Evolutionary conservation across 495 filamentous ascomycete genomes (phyloP).

Genomic region (Talaromyces ruber): DNA sequence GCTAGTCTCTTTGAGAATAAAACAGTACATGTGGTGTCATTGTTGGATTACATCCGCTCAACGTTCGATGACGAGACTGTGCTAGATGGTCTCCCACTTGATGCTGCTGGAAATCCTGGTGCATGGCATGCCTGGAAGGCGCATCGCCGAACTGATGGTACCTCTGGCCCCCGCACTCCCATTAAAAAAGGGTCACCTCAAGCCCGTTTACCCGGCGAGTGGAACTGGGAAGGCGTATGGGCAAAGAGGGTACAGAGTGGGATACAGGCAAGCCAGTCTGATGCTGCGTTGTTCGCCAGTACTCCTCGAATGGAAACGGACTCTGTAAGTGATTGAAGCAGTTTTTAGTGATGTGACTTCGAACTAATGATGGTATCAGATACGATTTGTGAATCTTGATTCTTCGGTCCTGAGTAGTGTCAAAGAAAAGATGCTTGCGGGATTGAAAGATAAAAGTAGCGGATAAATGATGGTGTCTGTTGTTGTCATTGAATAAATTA

Average conservation of each 20-base stretch:
- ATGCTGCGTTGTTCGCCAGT: conserved; percentile 65
- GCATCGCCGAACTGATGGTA: conserved; percentile 34
- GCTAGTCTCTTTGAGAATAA: conserved; percentile 12
- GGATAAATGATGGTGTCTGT: background rate
- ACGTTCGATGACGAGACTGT: conserved; percentile 70
- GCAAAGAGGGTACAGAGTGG: conserved; percentile 71
- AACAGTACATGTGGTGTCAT: conserved; percentile 24
- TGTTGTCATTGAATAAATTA: background rate
- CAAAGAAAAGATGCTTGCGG: conserved; percentile 52
- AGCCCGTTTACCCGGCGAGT: conserved; percentile 62
- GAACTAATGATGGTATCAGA: conserved; percentile 33
- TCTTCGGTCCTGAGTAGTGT: conserved; percentile 46
- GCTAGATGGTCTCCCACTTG: conserved; percentile 69
- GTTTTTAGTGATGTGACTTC: background rate
- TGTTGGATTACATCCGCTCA: conserved; percentile 73
- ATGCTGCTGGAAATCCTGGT: conserved; percentile 76
- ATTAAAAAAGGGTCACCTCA: conserved; percentile 26
- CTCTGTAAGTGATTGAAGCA: conserved; percentile 40
- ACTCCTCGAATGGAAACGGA: conserved; percentile 51
- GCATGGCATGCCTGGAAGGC: conserved; percentile 88
- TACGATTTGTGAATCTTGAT: conserved; percentile 61
- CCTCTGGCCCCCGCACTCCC: conserved; percentile 2
- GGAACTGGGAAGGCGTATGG: conserved; percentile 97
- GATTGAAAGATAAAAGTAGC: background rate
- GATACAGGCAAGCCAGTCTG: conserved; percentile 65